phyloP scores from a whole-genome alignment of 1,139 yeast genomes.

The Blastobotrys apis region DNA sequence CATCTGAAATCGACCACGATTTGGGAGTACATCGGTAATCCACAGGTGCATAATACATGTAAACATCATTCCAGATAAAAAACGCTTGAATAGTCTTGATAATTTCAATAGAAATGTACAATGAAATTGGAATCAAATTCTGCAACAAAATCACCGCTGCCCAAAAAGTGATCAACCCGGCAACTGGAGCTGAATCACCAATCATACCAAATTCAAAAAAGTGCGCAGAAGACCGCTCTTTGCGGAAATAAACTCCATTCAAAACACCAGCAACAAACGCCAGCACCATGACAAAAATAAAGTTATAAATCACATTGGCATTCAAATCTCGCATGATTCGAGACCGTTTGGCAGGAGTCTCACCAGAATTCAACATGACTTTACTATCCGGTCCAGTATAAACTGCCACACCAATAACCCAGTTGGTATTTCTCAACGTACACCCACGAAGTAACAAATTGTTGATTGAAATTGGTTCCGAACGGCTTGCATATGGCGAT shows the following conservation, averaged over 20 bases:
- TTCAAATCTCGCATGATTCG: conserved; percentile 81
- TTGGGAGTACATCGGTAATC: conserved; percentile 96
- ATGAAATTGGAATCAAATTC: conserved; percentile 86
- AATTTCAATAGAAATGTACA: conserved; percentile 88
- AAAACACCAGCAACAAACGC: conserved; percentile 81
- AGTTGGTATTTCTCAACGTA: conserved; percentile 80
- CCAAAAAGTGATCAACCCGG: conserved; percentile 81
- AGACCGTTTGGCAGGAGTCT: conserved; percentile 84
- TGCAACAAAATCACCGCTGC: conserved; percentile 86
- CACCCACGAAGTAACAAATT: conserved; percentile 87
- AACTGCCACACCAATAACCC: conserved; percentile 89
- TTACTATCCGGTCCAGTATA: conserved; percentile 92
- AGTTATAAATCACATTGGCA: conserved; percentile 75
- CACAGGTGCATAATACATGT: conserved; percentile 76
- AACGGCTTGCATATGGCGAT: conserved; percentile 14
- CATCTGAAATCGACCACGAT: conserved; percentile 97
- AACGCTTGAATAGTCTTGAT: conserved; percentile 89
- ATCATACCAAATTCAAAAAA: conserved; percentile 67
- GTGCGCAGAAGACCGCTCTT: conserved; percentile 50
- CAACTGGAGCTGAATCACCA: conserved; percentile 63
- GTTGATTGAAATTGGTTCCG: conserved; percentile 70
- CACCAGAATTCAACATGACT: conserved; percentile 89
- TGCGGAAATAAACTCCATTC: conserved; percentile 69
- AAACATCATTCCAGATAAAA: conserved; percentile 78
- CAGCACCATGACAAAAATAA: conserved; percentile 63